phyloP scores from a whole-genome alignment of 306 rosid species.

The Betula pendula region DNA sequence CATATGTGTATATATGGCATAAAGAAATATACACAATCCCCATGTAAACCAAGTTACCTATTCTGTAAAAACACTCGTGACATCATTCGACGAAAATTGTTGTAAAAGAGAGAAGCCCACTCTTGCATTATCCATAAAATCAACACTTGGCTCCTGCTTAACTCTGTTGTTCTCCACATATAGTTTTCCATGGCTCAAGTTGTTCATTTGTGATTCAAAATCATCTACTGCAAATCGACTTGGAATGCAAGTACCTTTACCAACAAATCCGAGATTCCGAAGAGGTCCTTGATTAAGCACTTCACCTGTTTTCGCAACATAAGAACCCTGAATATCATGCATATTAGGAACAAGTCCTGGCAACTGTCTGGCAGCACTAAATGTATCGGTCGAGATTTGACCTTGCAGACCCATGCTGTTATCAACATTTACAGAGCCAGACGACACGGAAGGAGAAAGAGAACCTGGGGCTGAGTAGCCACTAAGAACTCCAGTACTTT shows the following conservation, averaged over 20 bases:
- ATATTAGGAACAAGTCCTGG: slow-evolving; percentile 23
- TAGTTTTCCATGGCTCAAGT: slow-evolving; percentile 44
- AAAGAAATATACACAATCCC: not conserved
- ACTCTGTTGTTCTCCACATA: slow-evolving; percentile 39
- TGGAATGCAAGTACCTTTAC: slow-evolving; percentile 47
- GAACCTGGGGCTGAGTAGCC: slow-evolving; percentile 39
- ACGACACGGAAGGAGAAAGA: slow-evolving; percentile 27
- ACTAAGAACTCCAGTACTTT: slow-evolving; percentile 29
- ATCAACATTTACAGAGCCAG: slow-evolving; percentile 34
- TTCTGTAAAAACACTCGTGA: slow-evolving; percentile 46
- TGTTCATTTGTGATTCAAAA: slow-evolving; percentile 44
- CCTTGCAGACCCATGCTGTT: slow-evolving; percentile 34
- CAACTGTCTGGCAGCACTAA: slow-evolving; percentile 36
- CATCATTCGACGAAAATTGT: slow-evolving; percentile 44
- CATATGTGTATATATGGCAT: slow-evolving; percentile 16
- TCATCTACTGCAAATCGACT: slow-evolving; percentile 50
- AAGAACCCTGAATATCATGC: slow-evolving; percentile 31
- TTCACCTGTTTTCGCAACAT: slow-evolving; percentile 40
- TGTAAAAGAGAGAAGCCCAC: slow-evolving; percentile 36
- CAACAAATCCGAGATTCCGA: slow-evolving; percentile 52
- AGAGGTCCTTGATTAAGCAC: slow-evolving; percentile 38
- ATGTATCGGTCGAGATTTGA: slow-evolving; percentile 38
- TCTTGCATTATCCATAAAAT: slow-evolving; percentile 35
- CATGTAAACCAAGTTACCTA: slow-evolving; percentile 41
- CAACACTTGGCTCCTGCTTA: slow-evolving; percentile 54